phyloP scores from a whole-genome alignment of 768 basidiomycete genomes.

The Leccinum aurantiacum region DNA sequence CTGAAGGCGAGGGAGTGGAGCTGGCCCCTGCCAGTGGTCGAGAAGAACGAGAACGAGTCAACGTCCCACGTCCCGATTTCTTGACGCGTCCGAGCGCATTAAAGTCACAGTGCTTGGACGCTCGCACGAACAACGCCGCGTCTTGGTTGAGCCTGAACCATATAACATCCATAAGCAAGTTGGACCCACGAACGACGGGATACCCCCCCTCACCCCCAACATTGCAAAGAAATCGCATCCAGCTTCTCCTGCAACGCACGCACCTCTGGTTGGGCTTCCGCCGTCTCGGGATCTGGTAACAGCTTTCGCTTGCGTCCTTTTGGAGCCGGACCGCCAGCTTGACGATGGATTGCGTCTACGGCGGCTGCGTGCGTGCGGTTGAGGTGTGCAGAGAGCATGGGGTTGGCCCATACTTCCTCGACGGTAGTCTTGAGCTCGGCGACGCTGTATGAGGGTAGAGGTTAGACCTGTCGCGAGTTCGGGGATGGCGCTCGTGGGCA shows the following conservation, averaged over 20 bases:
- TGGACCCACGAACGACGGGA: no score
- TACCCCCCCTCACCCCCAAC: slow-evolving; percentile 54
- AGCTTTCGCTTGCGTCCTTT: slow-evolving; percentile 39
- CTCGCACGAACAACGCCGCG: slow-evolving; percentile 61
- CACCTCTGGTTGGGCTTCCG: slow-evolving; percentile 46
- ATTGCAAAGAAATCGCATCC: slow-evolving; percentile 50
- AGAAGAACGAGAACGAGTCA: neutral
- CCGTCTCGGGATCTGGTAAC: slow-evolving; percentile 17
- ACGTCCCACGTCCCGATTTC: slow-evolving; percentile 36
- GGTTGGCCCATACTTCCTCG: slow-evolving; percentile 51
- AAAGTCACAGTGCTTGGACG: slow-evolving; percentile 63
- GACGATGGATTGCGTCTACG: slow-evolving; percentile 38
- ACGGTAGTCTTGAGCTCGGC: slow-evolving; percentile 48
- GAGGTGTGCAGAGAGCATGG: slow-evolving; percentile 57
- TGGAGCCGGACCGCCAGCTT: slow-evolving; percentile 30
- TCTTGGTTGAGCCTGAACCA: slow-evolving; percentile 47
- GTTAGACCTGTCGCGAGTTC: neutral
- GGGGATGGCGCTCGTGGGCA: neutral
- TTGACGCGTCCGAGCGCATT: slow-evolving; percentile 48
- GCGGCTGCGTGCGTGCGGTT: slow-evolving; percentile 51
- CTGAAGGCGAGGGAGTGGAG: neutral
- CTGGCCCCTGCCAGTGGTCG: neutral
- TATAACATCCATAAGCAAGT: no score
- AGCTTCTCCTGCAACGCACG: slow-evolving; percentile 48
- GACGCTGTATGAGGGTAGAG: slow-evolving; percentile 41